Percentiles rank a stretch among this genome's conserved stretches.
These are phyloP conservation scores for Pterula multifida DNA, from an alignment of 1,284 basidiomycete genomes.

Conservation along the genomic window DNA sequence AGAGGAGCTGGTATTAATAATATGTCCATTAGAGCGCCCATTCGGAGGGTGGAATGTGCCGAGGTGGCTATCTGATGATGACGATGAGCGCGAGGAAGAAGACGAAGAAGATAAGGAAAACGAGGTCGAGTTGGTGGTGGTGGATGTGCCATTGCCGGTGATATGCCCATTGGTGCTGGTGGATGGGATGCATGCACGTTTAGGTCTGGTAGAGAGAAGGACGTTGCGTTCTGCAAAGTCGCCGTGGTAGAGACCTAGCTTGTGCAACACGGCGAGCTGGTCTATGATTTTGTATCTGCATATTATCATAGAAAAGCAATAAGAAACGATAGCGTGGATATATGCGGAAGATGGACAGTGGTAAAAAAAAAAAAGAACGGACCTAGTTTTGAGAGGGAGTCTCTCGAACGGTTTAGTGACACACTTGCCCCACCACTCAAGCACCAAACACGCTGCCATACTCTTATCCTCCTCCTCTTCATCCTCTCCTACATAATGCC, in stretches of 20 bases:
- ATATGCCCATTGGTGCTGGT: neutral
- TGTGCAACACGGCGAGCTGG: neutral
- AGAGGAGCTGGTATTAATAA: neutral
- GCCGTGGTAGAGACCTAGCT: neutral
- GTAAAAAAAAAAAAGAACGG: neutral
- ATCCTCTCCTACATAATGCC: neutral
- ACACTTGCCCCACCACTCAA: neutral
- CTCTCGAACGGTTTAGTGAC: neutral
- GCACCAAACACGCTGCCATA: neutral
- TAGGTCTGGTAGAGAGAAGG: neutral
- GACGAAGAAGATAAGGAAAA: neutral
- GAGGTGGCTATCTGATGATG: neutral
- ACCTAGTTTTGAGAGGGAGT: neutral
- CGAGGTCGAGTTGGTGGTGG: too few species aligned
- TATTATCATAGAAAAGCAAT: neutral
- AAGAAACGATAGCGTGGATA: too few species aligned
- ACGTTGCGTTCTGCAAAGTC: constrained; percentile 1
- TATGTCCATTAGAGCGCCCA: neutral
- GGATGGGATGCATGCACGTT: neutral
- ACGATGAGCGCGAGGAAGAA: neutral
- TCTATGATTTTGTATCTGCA: neutral
- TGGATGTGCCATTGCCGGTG: too few species aligned
- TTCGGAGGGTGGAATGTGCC: neutral
- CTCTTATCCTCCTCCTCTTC: neutral
- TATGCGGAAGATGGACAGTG: neutral